Evolutionary conservation across 805 yeast genomes (phyloP).

Genomic region (Pichia gijzeniarum): DNA sequence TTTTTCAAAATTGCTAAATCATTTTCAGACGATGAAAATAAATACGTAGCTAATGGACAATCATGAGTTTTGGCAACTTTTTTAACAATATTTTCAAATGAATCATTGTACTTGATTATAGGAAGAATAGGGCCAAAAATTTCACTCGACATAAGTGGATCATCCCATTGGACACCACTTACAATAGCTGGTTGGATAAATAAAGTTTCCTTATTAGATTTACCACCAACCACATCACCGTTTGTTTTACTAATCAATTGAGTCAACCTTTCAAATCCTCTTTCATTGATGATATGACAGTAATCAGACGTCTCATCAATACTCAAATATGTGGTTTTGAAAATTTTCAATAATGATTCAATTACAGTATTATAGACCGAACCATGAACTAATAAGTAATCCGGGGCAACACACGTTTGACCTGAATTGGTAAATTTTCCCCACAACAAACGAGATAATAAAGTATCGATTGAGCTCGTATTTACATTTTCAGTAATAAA

Average conservation of each 20-base stretch:
- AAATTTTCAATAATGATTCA: conserved; percentile 24
- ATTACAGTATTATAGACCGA: conserved; percentile 39
- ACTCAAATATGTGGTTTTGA: conserved; percentile 31
- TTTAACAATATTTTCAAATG: conserved; percentile 37
- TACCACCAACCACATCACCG: conserved; percentile 48
- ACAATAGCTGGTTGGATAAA: conserved; percentile 71
- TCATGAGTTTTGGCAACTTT: conserved; percentile 46
- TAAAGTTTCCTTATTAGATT: conserved; percentile 29
- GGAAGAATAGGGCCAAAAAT: conserved; percentile 86
- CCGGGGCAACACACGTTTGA: conserved; percentile 88
- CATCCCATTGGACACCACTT: conserved; percentile 56
- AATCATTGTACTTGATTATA: conserved; percentile 41
- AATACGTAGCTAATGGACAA: conserved; percentile 75
- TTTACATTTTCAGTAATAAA: conserved; percentile 39
- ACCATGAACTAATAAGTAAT: conserved; percentile 67
- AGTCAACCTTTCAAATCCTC: conserved; percentile 43
- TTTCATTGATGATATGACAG: conserved; percentile 56
- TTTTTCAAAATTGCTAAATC: conserved; percentile 1
- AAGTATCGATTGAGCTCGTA: conserved; percentile 31
- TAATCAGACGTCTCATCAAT: conserved; percentile 34
- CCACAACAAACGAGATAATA: conserved; percentile 64
- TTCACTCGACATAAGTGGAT: conserved; percentile 68
- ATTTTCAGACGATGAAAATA: conserved; percentile 3
- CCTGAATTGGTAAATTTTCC: conserved; percentile 79
- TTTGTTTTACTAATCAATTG: conserved; percentile 39